phyloP scores from a whole-genome alignment of 2,329 filamentous ascomycete genomes.

The Phaeomoniella chlamydospora region DNA sequence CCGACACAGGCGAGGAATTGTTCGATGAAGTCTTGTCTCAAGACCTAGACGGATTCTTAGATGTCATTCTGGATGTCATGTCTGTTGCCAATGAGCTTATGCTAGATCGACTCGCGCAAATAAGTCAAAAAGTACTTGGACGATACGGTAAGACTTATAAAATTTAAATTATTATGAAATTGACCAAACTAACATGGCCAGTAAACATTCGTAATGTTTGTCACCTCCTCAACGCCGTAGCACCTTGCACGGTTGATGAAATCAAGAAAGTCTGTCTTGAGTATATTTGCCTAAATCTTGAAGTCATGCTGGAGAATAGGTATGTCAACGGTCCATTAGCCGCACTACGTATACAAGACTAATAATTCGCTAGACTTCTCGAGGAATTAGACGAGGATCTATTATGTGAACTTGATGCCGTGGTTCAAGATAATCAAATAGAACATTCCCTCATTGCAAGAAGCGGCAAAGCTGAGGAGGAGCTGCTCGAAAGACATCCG shows the following conservation, averaged over 20 bases:
- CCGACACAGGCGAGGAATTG: conserved; percentile 63
- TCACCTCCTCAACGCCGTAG: conserved; percentile 70
- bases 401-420: conserved; percentile 62
- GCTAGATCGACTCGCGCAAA: conserved; percentile 77
- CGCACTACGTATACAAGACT: too few relatives aligned
- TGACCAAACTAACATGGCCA: too few relatives aligned
- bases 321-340: too few relatives aligned
- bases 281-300: conserved; percentile 83
- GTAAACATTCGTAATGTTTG: conserved; percentile 79
- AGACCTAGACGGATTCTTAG: conserved; percentile 70
- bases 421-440: conserved; percentile 71
- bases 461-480: conserved; percentile 54
- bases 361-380: too few relatives aligned
- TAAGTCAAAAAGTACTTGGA: conserved; percentile 75
- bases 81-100: conserved; percentile 85
- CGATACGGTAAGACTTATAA: conserved; percentile 23
- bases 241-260: conserved; percentile 64
- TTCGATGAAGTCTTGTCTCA: conserved; percentile 62
- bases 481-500: conserved; percentile 28
- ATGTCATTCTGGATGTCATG: conserved; percentile 84
- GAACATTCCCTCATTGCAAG: conserved; percentile 62
- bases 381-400: conserved; percentile 76
- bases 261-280: conserved; percentile 84
- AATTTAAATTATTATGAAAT: too few relatives aligned
- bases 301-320: conserved; percentile 85